Evolutionary conservation across 441 rosid species (phyloP), one percentile per base, ranked within the genome.

Genomic region (Arabidopsis hybrid): DNA sequence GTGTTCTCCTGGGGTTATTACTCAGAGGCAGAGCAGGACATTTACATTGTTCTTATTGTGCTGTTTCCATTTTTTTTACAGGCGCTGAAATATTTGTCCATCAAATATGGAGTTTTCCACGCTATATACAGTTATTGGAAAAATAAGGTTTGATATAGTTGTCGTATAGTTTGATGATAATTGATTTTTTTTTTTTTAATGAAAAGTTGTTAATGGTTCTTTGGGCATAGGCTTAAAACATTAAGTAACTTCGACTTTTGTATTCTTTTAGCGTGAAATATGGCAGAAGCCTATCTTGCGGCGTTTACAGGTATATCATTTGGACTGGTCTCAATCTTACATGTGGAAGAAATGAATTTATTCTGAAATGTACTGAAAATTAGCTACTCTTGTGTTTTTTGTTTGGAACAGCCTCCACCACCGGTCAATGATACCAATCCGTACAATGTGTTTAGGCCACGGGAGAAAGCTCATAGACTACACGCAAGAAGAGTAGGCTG

Each of bases 271-370:
- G 99, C 97, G 99, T 58, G 92, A 88, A 81, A 81, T 87, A 78
- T 92, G 97, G 99, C 97, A 92, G 83, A 95, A 95, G 83, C 99
- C 99, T 70, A 63, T 91, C 71, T 81, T 95, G 76, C 93, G 98
- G 57, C 95, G 97, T 51, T 82, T 95, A 78, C 98, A 95, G 99
- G 99, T 92, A 43, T 79, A 6, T 49, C 39, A 29, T 70, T 63
- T 49, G 42, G 67, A 49, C 61, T 71, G 7, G 45, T 71, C 60
- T 47, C 68, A 29, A 2, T 49, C 21, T 16, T 26, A 60, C 66
- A 21, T 38, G 36, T 35, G 12, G 39, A 60, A 47, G 60, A 50
- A 50, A 14, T 16, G 4, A 17, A 31, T 11, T 51, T 4, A 29
- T 51, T 39, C 3, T 14, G 16, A 49, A 57, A 62, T 21, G 26